These are phyloP conservation scores for Pythium graminicola DNA, from an alignment of 352 stramenopile species.

Conservation along the genomic window DNA sequence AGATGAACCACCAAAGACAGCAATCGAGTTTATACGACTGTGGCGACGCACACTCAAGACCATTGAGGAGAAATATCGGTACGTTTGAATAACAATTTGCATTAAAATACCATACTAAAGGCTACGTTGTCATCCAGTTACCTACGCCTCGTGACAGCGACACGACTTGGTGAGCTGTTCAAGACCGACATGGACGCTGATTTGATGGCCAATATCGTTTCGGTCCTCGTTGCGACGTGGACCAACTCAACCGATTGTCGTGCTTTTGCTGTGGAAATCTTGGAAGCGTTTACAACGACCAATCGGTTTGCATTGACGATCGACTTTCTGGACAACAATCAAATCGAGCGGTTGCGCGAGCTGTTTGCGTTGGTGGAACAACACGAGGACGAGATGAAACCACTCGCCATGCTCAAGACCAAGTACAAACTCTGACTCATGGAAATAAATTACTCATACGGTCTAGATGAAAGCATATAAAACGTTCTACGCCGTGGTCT, in stretches of 20 bases:
- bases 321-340: constrained; percentile 66
- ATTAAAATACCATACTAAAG: too few relatives aligned
- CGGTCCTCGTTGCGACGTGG: constrained; percentile 28
- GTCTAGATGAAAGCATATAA: constrained; percentile 13
- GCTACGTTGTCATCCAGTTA: constrained; percentile 44
- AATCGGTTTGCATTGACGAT: constrained; percentile 53
- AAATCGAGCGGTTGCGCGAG: constrained; percentile 39
- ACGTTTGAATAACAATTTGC: too few relatives aligned
- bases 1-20: constrained; percentile 29
- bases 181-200: constrained; percentile 66
- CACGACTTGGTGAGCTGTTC: constrained; percentile 47
- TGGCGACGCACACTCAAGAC: constrained; percentile 65
- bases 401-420: not conserved
- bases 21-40: constrained; percentile 60
- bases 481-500: not conserved
- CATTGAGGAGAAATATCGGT: constrained; percentile 39
- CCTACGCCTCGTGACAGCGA: constrained; percentile 44
- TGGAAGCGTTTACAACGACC: constrained; percentile 41
- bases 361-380: constrained; percentile 26
- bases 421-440: constrained; percentile 5
- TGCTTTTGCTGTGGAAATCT: constrained; percentile 36
- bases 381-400: not conserved
- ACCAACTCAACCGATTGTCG: not conserved
- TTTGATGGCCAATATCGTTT: constrained; percentile 57
- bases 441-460: constrained; percentile 11